A percentile compares a stretch with the other conserved stretches of the same genome.
These are phyloP conservation scores for Gymnopus androsaceus DNA, from an alignment of 1,284 basidiomycete species.

Conservation along the genomic window DNA sequence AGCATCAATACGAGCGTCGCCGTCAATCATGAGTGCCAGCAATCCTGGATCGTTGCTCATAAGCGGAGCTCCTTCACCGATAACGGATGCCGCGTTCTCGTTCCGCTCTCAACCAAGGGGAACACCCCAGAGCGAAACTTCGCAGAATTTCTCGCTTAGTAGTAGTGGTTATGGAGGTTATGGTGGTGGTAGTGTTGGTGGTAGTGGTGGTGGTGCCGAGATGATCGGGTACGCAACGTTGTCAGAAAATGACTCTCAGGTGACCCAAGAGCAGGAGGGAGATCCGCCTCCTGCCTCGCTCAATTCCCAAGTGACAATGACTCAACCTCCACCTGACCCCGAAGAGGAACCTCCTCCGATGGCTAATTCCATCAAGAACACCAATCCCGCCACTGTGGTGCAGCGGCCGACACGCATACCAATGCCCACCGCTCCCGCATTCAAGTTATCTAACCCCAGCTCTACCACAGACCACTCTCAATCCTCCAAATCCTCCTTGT, in stretches of 20 bases:
- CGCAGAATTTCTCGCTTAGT: constrained; percentile 1
- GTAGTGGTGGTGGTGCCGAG: background rate
- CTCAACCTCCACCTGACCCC: background rate
- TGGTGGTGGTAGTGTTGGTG: background rate
- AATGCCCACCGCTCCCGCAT: constrained; percentile 19
- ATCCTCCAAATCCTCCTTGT: background rate
- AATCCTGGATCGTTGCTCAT: no score
- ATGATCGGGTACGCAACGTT: no score
- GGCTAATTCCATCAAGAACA: background rate
- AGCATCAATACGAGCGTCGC: background rate
- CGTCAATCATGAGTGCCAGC: constrained; percentile 10
- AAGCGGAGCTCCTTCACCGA: background rate
- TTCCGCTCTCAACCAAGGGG: constrained; percentile 1
- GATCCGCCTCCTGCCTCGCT: background rate
- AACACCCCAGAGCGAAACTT: background rate
- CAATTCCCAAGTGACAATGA: background rate
- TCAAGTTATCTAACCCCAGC: constrained; percentile 3
- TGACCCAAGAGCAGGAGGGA: no score
- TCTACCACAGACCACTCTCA: background rate
- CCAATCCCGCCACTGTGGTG: background rate
- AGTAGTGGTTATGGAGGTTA: background rate
- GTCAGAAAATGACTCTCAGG: no score
- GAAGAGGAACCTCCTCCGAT: background rate
- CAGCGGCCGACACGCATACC: constrained; percentile 19
- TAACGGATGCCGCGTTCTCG: background rate